A percentile compares a stretch with the other conserved stretches of the same genome.
Evolutionary conservation across 2,329 filamentous ascomycete genomes (phyloP).

Genomic region (Plenodomus tracheiphilus): DNA sequence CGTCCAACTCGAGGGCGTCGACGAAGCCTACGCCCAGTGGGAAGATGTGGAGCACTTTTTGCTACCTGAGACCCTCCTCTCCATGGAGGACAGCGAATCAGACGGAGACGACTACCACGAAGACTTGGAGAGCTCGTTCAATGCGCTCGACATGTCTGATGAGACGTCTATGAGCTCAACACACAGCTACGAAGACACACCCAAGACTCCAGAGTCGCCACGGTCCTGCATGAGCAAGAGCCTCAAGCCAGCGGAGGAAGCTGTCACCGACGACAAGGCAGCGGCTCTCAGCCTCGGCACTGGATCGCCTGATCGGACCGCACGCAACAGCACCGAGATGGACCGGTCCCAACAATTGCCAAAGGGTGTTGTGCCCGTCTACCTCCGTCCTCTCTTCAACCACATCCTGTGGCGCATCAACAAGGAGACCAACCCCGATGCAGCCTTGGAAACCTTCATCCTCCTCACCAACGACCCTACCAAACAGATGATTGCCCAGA

Average conservation of each 20-base stretch:
- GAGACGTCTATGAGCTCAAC: constrained; percentile 50
- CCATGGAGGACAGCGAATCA: constrained; percentile 50
- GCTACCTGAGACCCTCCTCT: constrained; percentile 54
- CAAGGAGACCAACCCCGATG: constrained; percentile 52
- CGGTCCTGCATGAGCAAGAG: constrained; percentile 40
- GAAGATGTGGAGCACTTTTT: constrained; percentile 54
- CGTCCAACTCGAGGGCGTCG: constrained; percentile 53
- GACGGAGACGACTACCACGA: constrained; percentile 43
- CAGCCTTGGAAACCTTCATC: constrained; percentile 55
- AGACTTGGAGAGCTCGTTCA: constrained; percentile 44
- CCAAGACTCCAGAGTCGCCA: constrained; percentile 47
- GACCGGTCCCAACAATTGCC: constrained; percentile 25
- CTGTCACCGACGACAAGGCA: constrained; percentile 24
- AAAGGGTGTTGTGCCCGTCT: constrained; percentile 42
- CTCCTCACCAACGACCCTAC: constrained; percentile 54
- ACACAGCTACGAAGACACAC: constrained; percentile 43
- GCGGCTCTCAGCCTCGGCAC: constrained; percentile 6
- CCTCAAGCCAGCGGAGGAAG: constrained; percentile 27
- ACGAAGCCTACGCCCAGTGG: constrained; percentile 54
- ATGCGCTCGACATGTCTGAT: constrained; percentile 41
- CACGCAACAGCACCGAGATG: constrained; percentile 34
- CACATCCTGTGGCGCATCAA: constrained; percentile 57
- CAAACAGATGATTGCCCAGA: constrained; percentile 52
- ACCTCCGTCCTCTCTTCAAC: constrained; percentile 54
- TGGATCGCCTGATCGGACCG: constrained; percentile 30